Percentiles rank a stretch among this genome's conserved stretches.
These are phyloP conservation scores for Fusarium austroafricanum DNA, from an alignment of 2,329 filamentous ascomycete species.

Conservation along the genomic window DNA sequence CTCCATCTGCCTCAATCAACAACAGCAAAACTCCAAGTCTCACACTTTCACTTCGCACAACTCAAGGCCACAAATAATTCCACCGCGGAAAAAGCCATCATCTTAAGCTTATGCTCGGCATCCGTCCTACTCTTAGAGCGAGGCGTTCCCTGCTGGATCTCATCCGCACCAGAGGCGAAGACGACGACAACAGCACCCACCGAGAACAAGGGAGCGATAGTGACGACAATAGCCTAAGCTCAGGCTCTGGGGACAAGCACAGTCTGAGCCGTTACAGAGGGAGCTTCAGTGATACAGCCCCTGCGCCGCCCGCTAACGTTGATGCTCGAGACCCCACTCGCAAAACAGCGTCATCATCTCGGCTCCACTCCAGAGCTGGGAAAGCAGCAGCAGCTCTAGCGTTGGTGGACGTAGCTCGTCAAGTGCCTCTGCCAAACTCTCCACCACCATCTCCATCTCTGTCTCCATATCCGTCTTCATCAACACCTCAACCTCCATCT, in stretches of 20 bases:
- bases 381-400: conserved; percentile 34
- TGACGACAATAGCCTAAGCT: conserved; percentile 16
- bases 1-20: conserved; percentile 27
- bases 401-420: conserved; percentile 52
- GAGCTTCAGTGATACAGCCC: conserved; percentile 36
- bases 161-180: conserved; percentile 53
- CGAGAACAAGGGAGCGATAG: conserved; percentile 22
- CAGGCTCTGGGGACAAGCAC: conserved; percentile 12
- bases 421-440: conserved; percentile 57
- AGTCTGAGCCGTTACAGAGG: conserved; percentile 22
- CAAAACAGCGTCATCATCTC: conserved; percentile 50
- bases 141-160: conserved; percentile 66
- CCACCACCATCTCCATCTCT: conserved; percentile 52
- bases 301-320: conserved; percentile 34
- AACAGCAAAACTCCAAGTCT: conserved; percentile 12
- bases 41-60: conserved; percentile 11
- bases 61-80: conserved; percentile 15
- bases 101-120: conserved; percentile 60
- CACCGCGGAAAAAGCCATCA: conserved; percentile 27
- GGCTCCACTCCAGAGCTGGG: conserved; percentile 45
- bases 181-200: conserved; percentile 30
- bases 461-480: conserved; percentile 46
- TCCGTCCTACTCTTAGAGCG: conserved; percentile 62
- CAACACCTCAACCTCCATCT: conserved; percentile 41
- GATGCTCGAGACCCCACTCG: conserved; percentile 34